phyloP scores from a whole-genome alignment of 331 rosid species.

The Rhamnella rubrinervis region DNA sequence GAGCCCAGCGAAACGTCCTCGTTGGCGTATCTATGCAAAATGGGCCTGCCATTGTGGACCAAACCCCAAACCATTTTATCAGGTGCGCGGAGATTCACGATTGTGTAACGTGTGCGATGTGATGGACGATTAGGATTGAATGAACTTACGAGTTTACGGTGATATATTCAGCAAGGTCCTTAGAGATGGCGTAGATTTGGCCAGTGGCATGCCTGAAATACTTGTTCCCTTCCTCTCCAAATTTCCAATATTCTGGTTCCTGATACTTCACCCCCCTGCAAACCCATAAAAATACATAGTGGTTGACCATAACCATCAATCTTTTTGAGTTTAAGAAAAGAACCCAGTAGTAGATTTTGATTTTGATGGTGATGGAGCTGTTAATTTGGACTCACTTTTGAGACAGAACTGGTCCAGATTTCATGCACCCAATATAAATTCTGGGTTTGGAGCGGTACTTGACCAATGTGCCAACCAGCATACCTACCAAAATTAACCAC shows the following conservation, averaged over 20 bases:
- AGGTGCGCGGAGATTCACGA: background rate
- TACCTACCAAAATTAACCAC: slow-evolving; percentile 29
- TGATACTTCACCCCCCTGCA: slow-evolving; percentile 77
- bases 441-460: slow-evolving; percentile 66
- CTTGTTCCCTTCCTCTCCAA: slow-evolving; percentile 93
- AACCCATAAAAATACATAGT: background rate
- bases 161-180: slow-evolving; percentile 80
- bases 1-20: slow-evolving; percentile 92
- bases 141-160: slow-evolving; percentile 58
- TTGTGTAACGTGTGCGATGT: background rate
- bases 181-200: slow-evolving; percentile 89
- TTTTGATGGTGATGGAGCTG: too few species aligned
- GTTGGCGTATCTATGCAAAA: slow-evolving; percentile 81
- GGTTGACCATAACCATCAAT: background rate
- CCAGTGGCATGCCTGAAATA: slow-evolving; percentile 98
- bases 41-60: slow-evolving; percentile 45
- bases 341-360: too few species aligned
- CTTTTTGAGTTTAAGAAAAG: too few species aligned
- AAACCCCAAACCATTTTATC: background rate
- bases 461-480: slow-evolving; percentile 54
- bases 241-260: slow-evolving; percentile 91
- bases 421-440: slow-evolving; percentile 94
- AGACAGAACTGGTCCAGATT: slow-evolving; percentile 89
- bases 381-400: slow-evolving; percentile 50
- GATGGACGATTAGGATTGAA: background rate